Evolutionary conservation across 352 stramenopile species (phyloP).

Genomic region (Globisporangium paroecandrum): DNA sequence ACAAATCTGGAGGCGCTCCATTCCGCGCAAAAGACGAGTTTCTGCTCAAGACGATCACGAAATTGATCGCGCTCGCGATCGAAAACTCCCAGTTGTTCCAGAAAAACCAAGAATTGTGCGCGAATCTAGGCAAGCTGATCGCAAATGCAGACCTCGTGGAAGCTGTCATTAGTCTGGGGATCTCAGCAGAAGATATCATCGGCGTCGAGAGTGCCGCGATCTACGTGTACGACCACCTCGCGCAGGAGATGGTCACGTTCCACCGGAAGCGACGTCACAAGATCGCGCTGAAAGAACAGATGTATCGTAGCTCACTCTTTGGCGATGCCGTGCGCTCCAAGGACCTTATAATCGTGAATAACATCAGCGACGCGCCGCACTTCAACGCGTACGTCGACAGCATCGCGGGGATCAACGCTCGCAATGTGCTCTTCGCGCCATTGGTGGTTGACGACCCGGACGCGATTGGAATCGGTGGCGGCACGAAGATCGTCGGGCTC

Average conservation of each 20-base stretch:
- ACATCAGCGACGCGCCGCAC: constrained; percentile 24
- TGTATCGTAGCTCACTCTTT: constrained; percentile 55
- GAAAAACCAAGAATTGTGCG: constrained; percentile 69
- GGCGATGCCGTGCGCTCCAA: constrained; percentile 41
- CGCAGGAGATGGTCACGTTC: constrained; percentile 60
- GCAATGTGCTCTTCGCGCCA: constrained; percentile 63
- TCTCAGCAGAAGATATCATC: constrained; percentile 64
- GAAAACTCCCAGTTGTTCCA: constrained; percentile 82
- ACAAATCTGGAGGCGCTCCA: constrained; percentile 69
- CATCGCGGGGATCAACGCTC: constrained; percentile 42
- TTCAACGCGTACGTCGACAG: constrained; percentile 77
- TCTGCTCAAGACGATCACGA: constrained; percentile 66
- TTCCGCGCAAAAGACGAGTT: constrained; percentile 83
- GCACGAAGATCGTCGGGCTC: constrained; percentile 55
- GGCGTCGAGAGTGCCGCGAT: constrained; percentile 64
- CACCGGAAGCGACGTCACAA: constrained; percentile 65
- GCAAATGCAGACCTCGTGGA: constrained; percentile 56
- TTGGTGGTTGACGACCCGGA: constrained; percentile 51
- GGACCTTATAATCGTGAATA: constrained; percentile 66
- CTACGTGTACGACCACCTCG: constrained; percentile 48
- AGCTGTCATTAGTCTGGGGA: constrained; percentile 47
- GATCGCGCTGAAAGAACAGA: constrained; percentile 44
- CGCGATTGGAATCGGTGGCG: constrained; percentile 15
- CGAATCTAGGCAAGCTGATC: constrained; percentile 62
- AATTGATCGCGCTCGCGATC: constrained; percentile 75